phyloP scores from a whole-genome alignment of 129 eudicot genomes.

The Mikania micrantha region DNA sequence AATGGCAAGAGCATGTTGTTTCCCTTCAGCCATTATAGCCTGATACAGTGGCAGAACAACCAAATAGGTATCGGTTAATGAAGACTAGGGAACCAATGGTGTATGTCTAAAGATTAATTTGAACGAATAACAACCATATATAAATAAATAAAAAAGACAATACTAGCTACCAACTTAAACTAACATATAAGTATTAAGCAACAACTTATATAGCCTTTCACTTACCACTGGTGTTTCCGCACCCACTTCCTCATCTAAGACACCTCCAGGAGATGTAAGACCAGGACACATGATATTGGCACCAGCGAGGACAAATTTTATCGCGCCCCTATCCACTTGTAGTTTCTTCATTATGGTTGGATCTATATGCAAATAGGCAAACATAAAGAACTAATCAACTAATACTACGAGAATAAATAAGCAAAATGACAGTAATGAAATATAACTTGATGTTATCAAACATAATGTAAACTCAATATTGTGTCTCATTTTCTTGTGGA shows the following conservation, averaged over 20 bases:
- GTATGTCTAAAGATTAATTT: neutral
- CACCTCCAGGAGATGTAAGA: slow-evolving; percentile 97
- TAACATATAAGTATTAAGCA: neutral
- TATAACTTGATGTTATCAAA: neutral
- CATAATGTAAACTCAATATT: neutral
- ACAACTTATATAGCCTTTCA: neutral
- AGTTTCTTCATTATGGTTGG: slow-evolving; percentile 90
- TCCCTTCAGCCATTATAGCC: slow-evolving; percentile 99
- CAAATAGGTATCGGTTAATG: neutral
- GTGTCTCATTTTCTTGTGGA: neutral
- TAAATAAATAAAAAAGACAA: neutral
- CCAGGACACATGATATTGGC: slow-evolving; percentile 99
- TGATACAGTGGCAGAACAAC: slow-evolving; percentile 26
- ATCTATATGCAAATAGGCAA: slow-evolving; percentile 40
- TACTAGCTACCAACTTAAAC: neutral
- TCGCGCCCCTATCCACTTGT: slow-evolving; percentile 98
- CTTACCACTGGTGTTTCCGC: slow-evolving; percentile 91
- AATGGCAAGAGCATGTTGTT: slow-evolving; percentile 99
- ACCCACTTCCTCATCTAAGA: slow-evolving; percentile 83
- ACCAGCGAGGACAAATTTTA: slow-evolving; percentile 85
- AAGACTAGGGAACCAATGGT: neutral
- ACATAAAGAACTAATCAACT: neutral
- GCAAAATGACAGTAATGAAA: neutral
- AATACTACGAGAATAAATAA: neutral
- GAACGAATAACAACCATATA: neutral